A percentile compares a stretch with the other conserved stretches of the same genome.
Evolutionary conservation across 352 stramenopile genomes (phyloP).

Genomic region (Globisporangium paroecandrum): DNA sequence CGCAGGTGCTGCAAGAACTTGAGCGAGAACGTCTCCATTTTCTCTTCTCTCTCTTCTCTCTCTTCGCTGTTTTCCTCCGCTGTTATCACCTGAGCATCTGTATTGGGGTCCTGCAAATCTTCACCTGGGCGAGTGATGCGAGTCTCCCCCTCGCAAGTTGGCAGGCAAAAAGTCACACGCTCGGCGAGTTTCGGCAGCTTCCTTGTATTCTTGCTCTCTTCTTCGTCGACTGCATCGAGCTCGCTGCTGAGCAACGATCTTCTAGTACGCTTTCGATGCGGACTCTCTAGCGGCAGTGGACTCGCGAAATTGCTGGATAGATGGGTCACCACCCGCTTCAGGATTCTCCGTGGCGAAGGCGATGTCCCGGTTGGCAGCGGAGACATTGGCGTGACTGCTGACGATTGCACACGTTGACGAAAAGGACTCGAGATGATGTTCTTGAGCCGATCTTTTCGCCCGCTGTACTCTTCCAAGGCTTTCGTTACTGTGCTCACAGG

Average conservation of each 20-base stretch:
- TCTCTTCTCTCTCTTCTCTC: constrained; percentile 55
- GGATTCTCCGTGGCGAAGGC: constrained; percentile 29
- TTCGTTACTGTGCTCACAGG: constrained; percentile 44
- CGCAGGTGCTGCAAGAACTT: constrained; percentile 67
- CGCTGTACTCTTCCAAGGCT: constrained; percentile 55
- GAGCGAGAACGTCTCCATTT: constrained; percentile 37
- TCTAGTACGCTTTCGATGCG: constrained; percentile 41
- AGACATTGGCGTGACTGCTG: constrained; percentile 16
- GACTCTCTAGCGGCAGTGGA: constrained; percentile 29
- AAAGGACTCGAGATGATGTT: constrained; percentile 38
- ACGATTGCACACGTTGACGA: constrained; percentile 21
- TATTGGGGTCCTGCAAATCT: constrained; percentile 41
- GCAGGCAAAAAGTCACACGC: constrained; percentile 54
- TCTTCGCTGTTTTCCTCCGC: constrained; percentile 36
- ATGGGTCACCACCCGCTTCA: constrained; percentile 32
- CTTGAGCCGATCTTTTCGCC: constrained; percentile 34
- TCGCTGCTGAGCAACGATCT: constrained; percentile 37
- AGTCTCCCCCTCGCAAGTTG: constrained; percentile 27
- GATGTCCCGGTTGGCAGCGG: constrained; percentile 22
- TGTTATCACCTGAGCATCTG: constrained; percentile 11
- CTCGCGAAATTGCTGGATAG: constrained; percentile 13
- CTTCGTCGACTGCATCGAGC: constrained; percentile 22
- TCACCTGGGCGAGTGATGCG: constrained; percentile 47
- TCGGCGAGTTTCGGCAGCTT: constrained; percentile 41
- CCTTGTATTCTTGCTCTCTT: constrained; percentile 6